Evolutionary conservation across 1,284 basidiomycete species (phyloP).

Genomic region (Ceratobasidium sp.): DNA sequence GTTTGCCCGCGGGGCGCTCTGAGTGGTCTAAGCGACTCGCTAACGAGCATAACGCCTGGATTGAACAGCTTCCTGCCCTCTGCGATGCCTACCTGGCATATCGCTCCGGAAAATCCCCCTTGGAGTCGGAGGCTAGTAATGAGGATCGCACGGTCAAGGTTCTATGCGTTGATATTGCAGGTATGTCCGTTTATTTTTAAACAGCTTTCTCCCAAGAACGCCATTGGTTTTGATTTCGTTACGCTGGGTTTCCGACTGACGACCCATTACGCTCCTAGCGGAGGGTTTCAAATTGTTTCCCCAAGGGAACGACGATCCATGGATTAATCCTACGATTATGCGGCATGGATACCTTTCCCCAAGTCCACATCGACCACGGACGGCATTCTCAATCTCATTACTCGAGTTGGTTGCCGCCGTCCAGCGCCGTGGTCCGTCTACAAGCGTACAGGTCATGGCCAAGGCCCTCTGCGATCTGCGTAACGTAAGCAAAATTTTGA

Average conservation of each 20-base stretch:
- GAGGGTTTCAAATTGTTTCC: no score
- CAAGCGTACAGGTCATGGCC: conserved; percentile 54
- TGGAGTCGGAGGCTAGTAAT: neutral
- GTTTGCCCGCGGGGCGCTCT: neutral
- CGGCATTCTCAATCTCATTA: conserved; percentile 52
- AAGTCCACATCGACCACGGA: conserved; percentile 40
- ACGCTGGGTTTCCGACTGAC: no score
- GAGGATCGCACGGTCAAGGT: neutral
- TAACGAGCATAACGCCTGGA: neutral
- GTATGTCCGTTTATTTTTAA: neutral
- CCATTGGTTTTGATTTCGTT: neutral
- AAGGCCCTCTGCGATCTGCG: conserved; percentile 54
- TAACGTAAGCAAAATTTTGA: conserved; percentile 44
- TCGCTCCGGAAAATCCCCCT: neutral
- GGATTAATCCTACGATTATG: neutral
- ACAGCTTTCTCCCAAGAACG: neutral
- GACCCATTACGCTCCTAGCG: no score
- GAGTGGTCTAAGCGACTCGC: neutral
- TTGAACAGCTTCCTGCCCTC: neutral
- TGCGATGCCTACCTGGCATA: neutral
- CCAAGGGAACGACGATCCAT: neutral
- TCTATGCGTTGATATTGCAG: neutral
- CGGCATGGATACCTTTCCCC: neutral
- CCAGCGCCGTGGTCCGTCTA: conserved; percentile 49
- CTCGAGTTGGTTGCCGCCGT: conserved; percentile 51